Evolutionary conservation across 345 rosid species (phyloP).

Genomic region (Ailanthus altissimus): DNA sequence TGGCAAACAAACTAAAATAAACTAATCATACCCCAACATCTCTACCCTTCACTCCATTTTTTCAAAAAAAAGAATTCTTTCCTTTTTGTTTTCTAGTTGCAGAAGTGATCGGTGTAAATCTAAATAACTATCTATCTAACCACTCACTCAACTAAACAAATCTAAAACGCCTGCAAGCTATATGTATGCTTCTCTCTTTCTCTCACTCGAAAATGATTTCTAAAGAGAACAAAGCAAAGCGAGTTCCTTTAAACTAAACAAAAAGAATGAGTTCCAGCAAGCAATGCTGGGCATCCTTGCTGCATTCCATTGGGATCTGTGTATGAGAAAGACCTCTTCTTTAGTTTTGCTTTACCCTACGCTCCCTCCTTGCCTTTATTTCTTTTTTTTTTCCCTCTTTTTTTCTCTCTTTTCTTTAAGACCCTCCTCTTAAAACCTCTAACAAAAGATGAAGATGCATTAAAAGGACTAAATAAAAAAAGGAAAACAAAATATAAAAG

Average conservation of each 20-base stretch:
- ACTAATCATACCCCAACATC: conserved; percentile 34
- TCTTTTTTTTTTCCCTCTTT: conserved; percentile 7
- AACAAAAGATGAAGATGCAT: conserved; percentile 6
- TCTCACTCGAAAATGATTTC: conserved; percentile 39
- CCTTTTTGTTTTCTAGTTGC: conserved; percentile 30
- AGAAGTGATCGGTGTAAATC: conserved; percentile 39
- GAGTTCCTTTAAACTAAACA: conserved; percentile 66
- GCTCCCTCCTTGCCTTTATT: conserved; percentile 11
- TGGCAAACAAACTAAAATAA: conserved; percentile 39
- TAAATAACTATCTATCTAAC: conserved; percentile 12
- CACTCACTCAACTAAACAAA: conserved; percentile 29
- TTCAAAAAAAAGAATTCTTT: conserved; percentile 13
- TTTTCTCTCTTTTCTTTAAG: conserved; percentile 17
- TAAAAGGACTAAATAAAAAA: background rate
- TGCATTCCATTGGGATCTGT: conserved; percentile 97
- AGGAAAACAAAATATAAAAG: background rate
- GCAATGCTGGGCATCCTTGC: conserved; percentile 62
- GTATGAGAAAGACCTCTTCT: conserved; percentile 82
- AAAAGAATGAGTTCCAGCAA: conserved; percentile 65
- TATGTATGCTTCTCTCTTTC: conserved; percentile 32
- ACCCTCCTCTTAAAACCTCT: background rate
- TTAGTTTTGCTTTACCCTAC: conserved; percentile 44
- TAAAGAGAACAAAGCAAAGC: conserved; percentile 58
- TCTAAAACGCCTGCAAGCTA: conserved; percentile 41
- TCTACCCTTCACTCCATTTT: conserved; percentile 24